phyloP scores from a whole-genome alignment of 169 alveolate species.

The Plasmodium fragile region DNA sequence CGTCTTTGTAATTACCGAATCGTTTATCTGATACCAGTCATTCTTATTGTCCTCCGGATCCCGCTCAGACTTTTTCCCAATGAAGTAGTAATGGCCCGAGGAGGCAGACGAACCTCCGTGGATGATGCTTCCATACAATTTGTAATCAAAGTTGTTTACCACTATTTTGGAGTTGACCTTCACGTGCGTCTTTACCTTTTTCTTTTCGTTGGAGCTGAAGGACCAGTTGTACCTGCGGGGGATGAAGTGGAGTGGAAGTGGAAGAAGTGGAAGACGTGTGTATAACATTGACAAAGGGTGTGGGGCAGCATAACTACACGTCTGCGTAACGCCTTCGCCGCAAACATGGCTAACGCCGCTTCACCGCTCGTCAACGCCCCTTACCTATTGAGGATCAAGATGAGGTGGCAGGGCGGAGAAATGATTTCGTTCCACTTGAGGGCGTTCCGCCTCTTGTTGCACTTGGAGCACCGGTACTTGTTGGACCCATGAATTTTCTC shows the following conservation, averaged over 20 bases:
- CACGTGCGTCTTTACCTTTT: slow-evolving; percentile 81
- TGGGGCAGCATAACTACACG: not conserved
- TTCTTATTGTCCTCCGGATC: not conserved
- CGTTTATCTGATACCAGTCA: slow-evolving; percentile 83
- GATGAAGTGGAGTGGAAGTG: not conserved
- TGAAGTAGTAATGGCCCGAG: slow-evolving; percentile 89
- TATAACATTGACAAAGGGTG: no score
- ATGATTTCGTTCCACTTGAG: slow-evolving; percentile 86
- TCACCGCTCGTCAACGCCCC: not conserved
- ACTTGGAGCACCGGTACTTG: slow-evolving; percentile 82
- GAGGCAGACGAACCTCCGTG: slow-evolving; percentile 85
- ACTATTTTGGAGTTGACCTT: slow-evolving; percentile 70
- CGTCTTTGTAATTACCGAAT: slow-evolving; percentile 76
- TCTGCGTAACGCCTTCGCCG: not conserved
- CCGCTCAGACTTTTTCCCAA: slow-evolving; percentile 86
- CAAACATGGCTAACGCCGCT: not conserved
- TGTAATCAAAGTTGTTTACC: slow-evolving; percentile 83
- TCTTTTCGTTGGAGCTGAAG: slow-evolving; percentile 50
- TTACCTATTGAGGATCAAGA: slow-evolving; percentile 83
- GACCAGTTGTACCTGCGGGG: slow-evolving; percentile 62
- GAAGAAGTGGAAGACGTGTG: no score
- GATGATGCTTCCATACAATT: slow-evolving; percentile 85
- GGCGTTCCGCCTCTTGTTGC: slow-evolving; percentile 84
- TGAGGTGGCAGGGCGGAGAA: slow-evolving; percentile 89
- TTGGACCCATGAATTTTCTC: slow-evolving; percentile 86